Evolutionary conservation across 2,329 filamentous ascomycete species (phyloP).

Genomic region (Exophiala oligosperma): DNA sequence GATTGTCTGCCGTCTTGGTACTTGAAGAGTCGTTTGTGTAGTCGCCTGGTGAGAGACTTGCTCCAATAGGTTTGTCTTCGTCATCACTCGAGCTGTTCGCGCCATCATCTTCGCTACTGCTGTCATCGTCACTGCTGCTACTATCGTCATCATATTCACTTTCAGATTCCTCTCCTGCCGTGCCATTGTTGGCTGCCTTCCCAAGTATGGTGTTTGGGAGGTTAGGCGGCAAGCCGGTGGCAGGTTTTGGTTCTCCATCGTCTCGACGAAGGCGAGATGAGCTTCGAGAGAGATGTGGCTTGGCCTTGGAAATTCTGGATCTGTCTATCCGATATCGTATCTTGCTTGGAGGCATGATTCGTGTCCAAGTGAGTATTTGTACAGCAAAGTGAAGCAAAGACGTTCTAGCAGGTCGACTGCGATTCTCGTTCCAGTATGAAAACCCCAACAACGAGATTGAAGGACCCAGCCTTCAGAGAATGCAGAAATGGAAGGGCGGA

Average conservation of each 20-base stretch:
- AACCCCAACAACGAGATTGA: neutral
- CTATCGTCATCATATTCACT: neutral
- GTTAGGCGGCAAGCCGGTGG: neutral
- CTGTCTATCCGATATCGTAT: neutral
- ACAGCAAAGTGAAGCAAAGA: neutral
- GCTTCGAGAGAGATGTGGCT: neutral
- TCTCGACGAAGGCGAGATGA: neutral
- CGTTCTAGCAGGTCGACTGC: neutral
- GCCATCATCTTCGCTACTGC: neutral
- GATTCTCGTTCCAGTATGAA: no score
- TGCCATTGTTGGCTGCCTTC: neutral
- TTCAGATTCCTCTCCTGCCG: neutral
- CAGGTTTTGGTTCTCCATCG: neutral
- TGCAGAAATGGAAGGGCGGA: neutral
- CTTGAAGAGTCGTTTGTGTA: neutral
- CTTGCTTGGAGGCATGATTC: neutral
- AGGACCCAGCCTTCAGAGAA: neutral
- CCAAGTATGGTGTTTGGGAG: neutral
- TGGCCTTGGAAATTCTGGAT: neutral
- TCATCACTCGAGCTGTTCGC: neutral
- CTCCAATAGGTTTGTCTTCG: neutral
- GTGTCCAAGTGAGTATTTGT: neutral
- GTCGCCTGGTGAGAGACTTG: neutral
- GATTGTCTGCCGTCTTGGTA: neutral
- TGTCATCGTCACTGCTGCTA: neutral